Evolutionary conservation across 257 asterid genomes (phyloP), one percentile per base, ranked within the genome.

Genomic region (Thymus mandschuricus): DNA sequence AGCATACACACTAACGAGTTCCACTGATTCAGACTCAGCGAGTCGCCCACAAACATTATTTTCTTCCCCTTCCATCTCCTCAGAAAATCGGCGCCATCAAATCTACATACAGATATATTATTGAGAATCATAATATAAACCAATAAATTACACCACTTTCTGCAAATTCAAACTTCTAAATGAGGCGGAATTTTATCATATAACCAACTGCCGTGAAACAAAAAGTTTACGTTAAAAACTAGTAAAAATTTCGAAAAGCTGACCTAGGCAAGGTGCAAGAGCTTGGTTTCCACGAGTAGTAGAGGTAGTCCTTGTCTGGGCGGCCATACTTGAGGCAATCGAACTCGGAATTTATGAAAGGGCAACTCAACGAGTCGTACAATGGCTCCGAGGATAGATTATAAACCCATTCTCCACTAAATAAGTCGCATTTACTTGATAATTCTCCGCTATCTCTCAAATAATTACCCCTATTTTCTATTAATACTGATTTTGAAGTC

Each of bases 11-110:
- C 80, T 38, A 85, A 71, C 50, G 92, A 87, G 59, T 70, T 78
- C 92, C 92, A 87, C 43, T 85, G 88, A 64, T 87, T 87, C 10
- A 76, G 72, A 48, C 92, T 87, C 63, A 87, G 52, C 34, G 89
- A 87, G 64, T 87, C 92, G 0, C 89, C 92, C 57, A 82, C 92
- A 21, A 84, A 79, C 88, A 85, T 87, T 33, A 87, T 81, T 83
- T 83, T 87, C 85, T 87, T 83, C 38, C 86, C 88, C 40, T 57
- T 77, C 92, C 89, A 87, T 79, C 77, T 84, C 8, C 57, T 73
- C 44, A 87, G 34, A 55, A 84, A 55, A 6, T 68, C 81, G 60
- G 31, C 57, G 6, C 86, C 89, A 45, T 86, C 69, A 43, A 86
- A 86, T 68, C 89, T 86, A 30, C 28, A 48, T 6, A 10, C 8